These are phyloP conservation scores for Primulina huaijiensis DNA, from an alignment of 257 asterid species.

Conservation along the genomic window DNA sequence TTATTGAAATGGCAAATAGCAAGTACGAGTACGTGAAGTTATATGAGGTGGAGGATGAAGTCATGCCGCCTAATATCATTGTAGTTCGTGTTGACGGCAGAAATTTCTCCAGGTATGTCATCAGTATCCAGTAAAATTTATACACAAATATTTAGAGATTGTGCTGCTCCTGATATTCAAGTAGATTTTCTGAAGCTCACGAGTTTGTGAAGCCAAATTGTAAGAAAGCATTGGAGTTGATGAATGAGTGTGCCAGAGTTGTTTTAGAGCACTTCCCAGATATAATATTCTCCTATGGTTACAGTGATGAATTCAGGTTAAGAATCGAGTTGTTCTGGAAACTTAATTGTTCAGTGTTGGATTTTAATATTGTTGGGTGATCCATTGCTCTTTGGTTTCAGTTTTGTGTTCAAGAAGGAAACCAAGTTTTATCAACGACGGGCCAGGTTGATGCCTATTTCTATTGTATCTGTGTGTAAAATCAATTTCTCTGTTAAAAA, in stretches of 20 bases:
- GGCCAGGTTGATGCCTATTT: conserved; percentile 48
- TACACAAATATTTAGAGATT: not conserved
- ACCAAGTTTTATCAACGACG: conserved; percentile 84
- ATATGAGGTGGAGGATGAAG: conserved; percentile 63
- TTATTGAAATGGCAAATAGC: conserved; percentile 67
- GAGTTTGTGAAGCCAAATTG: conserved; percentile 74
- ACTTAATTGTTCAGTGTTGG: not conserved
- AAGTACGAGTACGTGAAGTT: conserved; percentile 80
- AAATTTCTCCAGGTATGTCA: conserved; percentile 46
- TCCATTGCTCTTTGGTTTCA: conserved; percentile 27
- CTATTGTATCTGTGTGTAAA: not conserved
- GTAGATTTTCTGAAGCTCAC: conserved; percentile 71
- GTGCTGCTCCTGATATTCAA: not conserved
- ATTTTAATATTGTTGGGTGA: not conserved
- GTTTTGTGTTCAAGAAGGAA: conserved; percentile 66
- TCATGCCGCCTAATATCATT: conserved; percentile 60
- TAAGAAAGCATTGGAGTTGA: conserved; percentile 50
- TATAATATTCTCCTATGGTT: conserved; percentile 64
- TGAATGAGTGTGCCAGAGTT: conserved; percentile 70
- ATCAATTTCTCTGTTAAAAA: not conserved
- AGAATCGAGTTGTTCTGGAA: not conserved
- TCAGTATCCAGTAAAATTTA: not conserved
- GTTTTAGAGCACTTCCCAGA: conserved; percentile 78
- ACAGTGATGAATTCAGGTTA: conserved; percentile 71
- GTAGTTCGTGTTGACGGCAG: conserved; percentile 54